Base-by-base conservation (phyloP, 192 early-diverging fungal genomes). In the Linnemannia zychae region DNA sequence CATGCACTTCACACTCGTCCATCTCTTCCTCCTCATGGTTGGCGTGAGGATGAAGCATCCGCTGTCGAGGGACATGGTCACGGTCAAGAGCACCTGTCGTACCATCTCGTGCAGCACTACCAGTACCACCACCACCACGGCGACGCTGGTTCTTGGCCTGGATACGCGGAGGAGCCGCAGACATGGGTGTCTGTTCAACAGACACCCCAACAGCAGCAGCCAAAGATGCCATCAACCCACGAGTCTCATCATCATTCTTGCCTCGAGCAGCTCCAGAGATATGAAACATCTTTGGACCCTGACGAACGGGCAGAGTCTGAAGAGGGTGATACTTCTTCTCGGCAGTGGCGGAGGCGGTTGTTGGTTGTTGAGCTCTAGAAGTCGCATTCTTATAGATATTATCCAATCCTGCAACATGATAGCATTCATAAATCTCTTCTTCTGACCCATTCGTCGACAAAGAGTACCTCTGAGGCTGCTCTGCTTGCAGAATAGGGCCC, bases 341-440 rank as follows among this genome's bases (percentile, higher is more conserved):
- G 0, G 7, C 46, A 0, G 70, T 47, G 40, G 22, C 24, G 65
- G 28, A 33, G 65, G 28, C 4, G 34, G 34, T 34, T 15, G 34
- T 28, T 31, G 13, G 20, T 71, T n/a, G 50, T 1, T 74, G 48
- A 36, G 18, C 5, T 53, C 15, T 24, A 36, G 48, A n/a, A 38
- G 16, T 49, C 5, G 28, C 24, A 2, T 50, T 72, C n/a, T 31
- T 47, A 17, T 72, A 33, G 16, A 46, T 50, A 6, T 72, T 72
- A 47, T 31, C 70, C 2, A 71, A 13, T 49, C 24, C 47, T 16
- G 70, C 70, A 46, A 31, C 44, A 31, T 71, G 70, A 31, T 71
- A 49, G 71, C 50, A 50, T 33, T 72, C 71, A 52, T 72, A 72
- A 18, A 72, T 72, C 44, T 52, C 48, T 20, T 72, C 71, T 28